Percentiles rank a stretch among this genome's conserved stretches.
Conservation (phyloP, 805 yeast genomes). For the Danielia reshetovae region DNA sequence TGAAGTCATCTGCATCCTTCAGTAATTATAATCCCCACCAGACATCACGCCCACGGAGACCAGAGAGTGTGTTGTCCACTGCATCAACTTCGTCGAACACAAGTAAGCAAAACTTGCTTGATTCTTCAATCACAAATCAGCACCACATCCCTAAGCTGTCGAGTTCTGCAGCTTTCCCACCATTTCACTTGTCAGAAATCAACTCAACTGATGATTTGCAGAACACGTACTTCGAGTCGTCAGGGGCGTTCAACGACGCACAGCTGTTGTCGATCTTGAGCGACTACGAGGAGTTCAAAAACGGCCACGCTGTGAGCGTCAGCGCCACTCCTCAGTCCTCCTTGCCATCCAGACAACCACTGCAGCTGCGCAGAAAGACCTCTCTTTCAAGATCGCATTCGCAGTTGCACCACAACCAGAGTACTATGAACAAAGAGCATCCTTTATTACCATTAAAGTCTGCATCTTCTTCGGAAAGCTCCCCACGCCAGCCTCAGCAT, state of each 20-base stretch:
- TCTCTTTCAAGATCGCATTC: slow-evolving; percentile 14
- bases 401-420: slow-evolving; percentile 11
- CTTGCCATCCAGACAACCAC: slow-evolving; percentile 14
- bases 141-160: slow-evolving; percentile 11
- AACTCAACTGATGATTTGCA: slow-evolving; percentile 16
- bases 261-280: slow-evolving; percentile 14
- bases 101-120: slow-evolving; percentile 13
- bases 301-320: slow-evolving; percentile 2
- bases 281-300: slow-evolving; percentile 11
- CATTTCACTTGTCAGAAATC: slow-evolving; percentile 12
- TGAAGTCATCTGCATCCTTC: slow-evolving; percentile 6
- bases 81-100: slow-evolving; percentile 34
- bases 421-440: slow-evolving; percentile 4
- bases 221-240: slow-evolving; percentile 5
- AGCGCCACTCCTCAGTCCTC: slow-evolving; percentile 9
- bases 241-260: slow-evolving; percentile 9
- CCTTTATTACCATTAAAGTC: slow-evolving; percentile 2
- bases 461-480: slow-evolving; percentile 2
- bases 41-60: slow-evolving; percentile 30
- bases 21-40: slow-evolving; percentile 15
- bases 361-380: slow-evolving; percentile 14
- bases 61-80: slow-evolving; percentile 38
- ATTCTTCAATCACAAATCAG: slow-evolving; percentile 5
- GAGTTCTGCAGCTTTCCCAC: slow-evolving; percentile 17
- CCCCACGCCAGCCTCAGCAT: slow-evolving; percentile 3